Evolutionary conservation across 805 yeast genomes (phyloP).

Genomic region (Saturnispora bothae): DNA sequence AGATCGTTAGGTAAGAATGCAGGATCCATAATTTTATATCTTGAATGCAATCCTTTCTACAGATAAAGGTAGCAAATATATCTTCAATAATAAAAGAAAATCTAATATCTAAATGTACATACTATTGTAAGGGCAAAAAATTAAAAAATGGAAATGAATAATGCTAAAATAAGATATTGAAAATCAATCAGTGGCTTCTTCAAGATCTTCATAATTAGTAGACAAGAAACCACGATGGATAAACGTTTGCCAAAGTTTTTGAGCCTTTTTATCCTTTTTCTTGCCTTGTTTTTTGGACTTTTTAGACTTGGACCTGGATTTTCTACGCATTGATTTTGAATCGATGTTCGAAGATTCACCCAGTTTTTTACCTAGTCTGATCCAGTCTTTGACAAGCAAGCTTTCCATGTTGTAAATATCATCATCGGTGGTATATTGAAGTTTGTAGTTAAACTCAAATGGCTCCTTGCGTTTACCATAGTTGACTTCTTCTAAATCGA

Average conservation of each 20-base stretch:
- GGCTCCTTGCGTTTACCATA: constrained; percentile 21
- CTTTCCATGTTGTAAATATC: constrained; percentile 41
- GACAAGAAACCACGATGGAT: constrained; percentile 51
- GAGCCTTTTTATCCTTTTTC: constrained; percentile 12
- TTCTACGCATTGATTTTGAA: background rate
- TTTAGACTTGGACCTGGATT: too few relatives aligned
- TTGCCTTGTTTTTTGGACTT: constrained; percentile 7
- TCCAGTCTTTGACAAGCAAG: constrained; percentile 53
- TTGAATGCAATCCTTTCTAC: too few relatives aligned
- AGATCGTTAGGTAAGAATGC: too few relatives aligned
- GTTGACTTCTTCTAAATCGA: constrained; percentile 37
- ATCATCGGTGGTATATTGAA: constrained; percentile 64
- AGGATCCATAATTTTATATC: too few relatives aligned
- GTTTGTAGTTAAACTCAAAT: constrained; percentile 42
- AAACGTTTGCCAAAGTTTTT: constrained; percentile 47
- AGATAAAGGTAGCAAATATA: background rate
- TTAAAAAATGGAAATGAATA: background rate
- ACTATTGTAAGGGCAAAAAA: background rate
- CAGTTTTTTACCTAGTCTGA: constrained; percentile 43
- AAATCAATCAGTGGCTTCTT: constrained; percentile 4
- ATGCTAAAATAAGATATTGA: too few relatives aligned
- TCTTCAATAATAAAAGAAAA: background rate
- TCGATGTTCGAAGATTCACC: constrained; percentile 30
- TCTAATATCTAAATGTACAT: background rate
- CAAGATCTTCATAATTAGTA: constrained; percentile 48